Percentiles rank a stretch among this genome's conserved stretches.
These are phyloP conservation scores for Pyracantha coccinea DNA, from an alignment of 331 rosid species.

Conservation along the genomic window DNA sequence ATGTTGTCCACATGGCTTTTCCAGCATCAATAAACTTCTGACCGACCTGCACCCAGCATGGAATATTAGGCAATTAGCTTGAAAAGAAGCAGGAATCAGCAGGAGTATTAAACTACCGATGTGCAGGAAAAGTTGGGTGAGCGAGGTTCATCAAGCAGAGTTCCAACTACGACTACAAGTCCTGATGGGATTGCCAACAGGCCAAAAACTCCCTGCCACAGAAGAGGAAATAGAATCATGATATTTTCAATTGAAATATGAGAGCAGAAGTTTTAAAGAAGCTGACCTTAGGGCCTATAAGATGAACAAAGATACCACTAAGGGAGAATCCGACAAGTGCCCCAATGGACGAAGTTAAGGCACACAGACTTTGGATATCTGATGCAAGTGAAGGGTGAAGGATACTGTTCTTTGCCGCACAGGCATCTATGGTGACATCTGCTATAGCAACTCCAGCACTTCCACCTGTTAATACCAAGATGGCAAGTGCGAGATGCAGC, in stretches of 20 bases:
- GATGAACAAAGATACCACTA: slow-evolving; percentile 85
- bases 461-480: slow-evolving; percentile 59
- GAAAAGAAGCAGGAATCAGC: neutral
- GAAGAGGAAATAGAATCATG: slow-evolving; percentile 11
- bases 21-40: slow-evolving; percentile 65
- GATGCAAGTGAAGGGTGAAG: slow-evolving; percentile 69
- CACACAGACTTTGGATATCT: slow-evolving; percentile 94
- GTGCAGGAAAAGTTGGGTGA: slow-evolving; percentile 37
- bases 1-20: slow-evolving; percentile 76
- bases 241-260: slow-evolving; percentile 1
- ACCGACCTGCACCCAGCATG: slow-evolving; percentile 43
- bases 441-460: slow-evolving; percentile 93
- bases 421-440: slow-evolving; percentile 88
- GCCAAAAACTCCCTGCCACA: slow-evolving; percentile 68
- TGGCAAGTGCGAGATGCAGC: slow-evolving; percentile 67
- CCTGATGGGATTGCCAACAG: slow-evolving; percentile 75
- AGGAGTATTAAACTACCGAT: slow-evolving; percentile 36
- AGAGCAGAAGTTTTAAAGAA: slow-evolving; percentile 1
- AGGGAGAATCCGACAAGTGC: slow-evolving; percentile 74
- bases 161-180: slow-evolving; percentile 59
- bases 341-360: slow-evolving; percentile 76
- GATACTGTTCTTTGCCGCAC: slow-evolving; percentile 87
- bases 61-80: slow-evolving; percentile 13
- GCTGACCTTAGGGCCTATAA: slow-evolving; percentile 80
- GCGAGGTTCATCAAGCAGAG: slow-evolving; percentile 66